Percentiles rank a stretch among this genome's conserved stretches.
These are phyloP conservation scores for Corylus americana DNA, from an alignment of 306 rosid genomes.

Conservation along the genomic window DNA sequence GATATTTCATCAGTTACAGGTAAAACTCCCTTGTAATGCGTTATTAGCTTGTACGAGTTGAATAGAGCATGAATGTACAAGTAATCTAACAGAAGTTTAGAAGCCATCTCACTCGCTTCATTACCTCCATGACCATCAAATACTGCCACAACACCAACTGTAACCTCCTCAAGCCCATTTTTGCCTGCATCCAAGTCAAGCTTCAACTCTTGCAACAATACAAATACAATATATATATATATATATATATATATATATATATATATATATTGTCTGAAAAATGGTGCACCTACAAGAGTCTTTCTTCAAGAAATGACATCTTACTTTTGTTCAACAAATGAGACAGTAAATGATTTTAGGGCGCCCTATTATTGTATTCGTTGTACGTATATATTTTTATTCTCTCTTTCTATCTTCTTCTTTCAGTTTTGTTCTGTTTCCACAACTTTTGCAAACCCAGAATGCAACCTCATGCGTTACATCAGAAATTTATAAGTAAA, in stretches of 20 bases:
- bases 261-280: neutral
- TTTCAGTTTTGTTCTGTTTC: neutral
- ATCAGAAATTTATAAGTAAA: neutral
- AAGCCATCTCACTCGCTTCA: conserved; percentile 17
- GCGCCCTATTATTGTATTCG: neutral
- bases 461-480: neutral
- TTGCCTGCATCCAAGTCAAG: neutral
- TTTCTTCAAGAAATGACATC: neutral
- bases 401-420: neutral
- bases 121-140: conserved; percentile 12
- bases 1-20: neutral
- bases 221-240: neutral
- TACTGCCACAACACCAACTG: conserved; percentile 7
- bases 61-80: conserved; percentile 1
- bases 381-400: neutral
- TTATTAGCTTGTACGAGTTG: neutral
- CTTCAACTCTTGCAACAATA: neutral
- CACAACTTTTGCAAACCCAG: neutral
- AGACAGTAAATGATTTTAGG: neutral
- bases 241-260: no score
- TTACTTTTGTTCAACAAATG: neutral
- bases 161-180: neutral
- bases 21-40: neutral
- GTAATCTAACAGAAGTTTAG: conserved; percentile 8
- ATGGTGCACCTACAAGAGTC: neutral